A percentile compares a stretch with the other conserved stretches of the same genome.
Evolutionary conservation across 805 yeast genomes (phyloP).

Genomic region (Saccharomycopsis sp.): DNA sequence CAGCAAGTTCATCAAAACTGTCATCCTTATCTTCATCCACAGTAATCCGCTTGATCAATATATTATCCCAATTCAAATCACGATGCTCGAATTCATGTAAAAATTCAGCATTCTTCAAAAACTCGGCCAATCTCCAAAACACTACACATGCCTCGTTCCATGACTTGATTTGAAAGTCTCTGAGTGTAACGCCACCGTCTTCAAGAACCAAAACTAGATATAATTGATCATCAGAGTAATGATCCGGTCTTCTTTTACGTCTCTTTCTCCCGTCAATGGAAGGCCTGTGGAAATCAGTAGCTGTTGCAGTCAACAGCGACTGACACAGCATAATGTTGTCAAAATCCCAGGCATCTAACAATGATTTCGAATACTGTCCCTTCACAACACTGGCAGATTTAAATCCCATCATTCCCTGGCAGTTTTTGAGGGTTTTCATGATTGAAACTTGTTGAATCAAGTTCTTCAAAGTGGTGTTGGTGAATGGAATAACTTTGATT

Average conservation of each 20-base stretch:
- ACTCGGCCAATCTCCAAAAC: slow-evolving; percentile 48
- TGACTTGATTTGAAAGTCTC: slow-evolving; percentile 34
- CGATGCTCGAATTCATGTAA: slow-evolving; percentile 59
- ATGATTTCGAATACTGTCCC: slow-evolving; percentile 37
- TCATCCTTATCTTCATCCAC: slow-evolving; percentile 9
- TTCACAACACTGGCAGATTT: slow-evolving; percentile 40
- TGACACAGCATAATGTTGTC: slow-evolving; percentile 23
- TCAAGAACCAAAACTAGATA: slow-evolving; percentile 34
- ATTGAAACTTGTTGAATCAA: slow-evolving; percentile 42
- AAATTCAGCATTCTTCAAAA: slow-evolving; percentile 47
- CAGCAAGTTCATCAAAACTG: slow-evolving; percentile 10
- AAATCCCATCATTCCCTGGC: slow-evolving; percentile 41
- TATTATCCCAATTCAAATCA: slow-evolving; percentile 62
- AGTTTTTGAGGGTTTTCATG: slow-evolving; percentile 33
- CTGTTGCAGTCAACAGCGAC: not conserved
- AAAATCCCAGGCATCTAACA: slow-evolving; percentile 41
- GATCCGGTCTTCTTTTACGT: slow-evolving; percentile 35
- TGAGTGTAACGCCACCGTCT: slow-evolving; percentile 39
- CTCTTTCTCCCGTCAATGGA: slow-evolving; percentile 19
- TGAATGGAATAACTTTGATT: slow-evolving; percentile 49
- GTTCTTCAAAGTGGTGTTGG: slow-evolving; percentile 35
- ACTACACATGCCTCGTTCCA: slow-evolving; percentile 38
- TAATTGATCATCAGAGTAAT: slow-evolving; percentile 25
- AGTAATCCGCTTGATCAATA: slow-evolving; percentile 35
- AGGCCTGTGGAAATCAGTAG: not conserved